These are phyloP conservation scores for Infundibulicybe gibba DNA, from an alignment of 768 basidiomycete genomes.

Conservation along the genomic window DNA sequence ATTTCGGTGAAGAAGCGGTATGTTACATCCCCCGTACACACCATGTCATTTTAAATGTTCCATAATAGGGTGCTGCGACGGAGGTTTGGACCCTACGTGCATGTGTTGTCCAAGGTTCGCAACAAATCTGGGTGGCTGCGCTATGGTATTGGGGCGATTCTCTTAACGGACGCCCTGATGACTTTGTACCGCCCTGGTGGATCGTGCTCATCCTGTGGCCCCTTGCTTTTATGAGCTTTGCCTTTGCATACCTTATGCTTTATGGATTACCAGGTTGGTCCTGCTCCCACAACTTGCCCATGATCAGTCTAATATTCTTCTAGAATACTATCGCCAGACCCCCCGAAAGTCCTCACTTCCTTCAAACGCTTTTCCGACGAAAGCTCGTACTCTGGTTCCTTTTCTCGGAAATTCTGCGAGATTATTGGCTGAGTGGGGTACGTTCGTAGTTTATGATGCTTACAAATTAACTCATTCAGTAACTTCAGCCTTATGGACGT, in stretches of 20 bases:
- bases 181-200: conserved; percentile 75
- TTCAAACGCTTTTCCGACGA: conserved; percentile 83
- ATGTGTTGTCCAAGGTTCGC: conserved; percentile 91
- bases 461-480: conserved; percentile 7
- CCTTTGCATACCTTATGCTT: conserved; percentile 81
- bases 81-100: conserved; percentile 93
- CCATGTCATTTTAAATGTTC: conserved; percentile 1
- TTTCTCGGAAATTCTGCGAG: conserved; percentile 86
- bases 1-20: conserved; percentile 96
- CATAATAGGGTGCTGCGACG: conserved; percentile 77
- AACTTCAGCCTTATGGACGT: conserved; percentile 75
- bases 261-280: conserved; percentile 79
- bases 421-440: conserved; percentile 89
- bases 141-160: conserved; percentile 95
- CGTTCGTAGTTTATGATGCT: conserved; percentile 20
- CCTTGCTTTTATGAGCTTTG: conserved; percentile 65
- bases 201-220: conserved; percentile 84
- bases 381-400: conserved; percentile 96
- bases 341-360: conserved; percentile 91
- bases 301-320: conserved; percentile 9
- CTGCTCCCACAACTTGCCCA: not conserved
- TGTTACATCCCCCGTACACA: conserved; percentile 14
- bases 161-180: conserved; percentile 52
- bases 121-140: conserved; percentile 94
- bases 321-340: conserved; percentile 88